Evolutionary conservation across 2,329 filamentous ascomycete species (phyloP), one percentile per base, ranked within the genome.

Genomic region (Thelonectria blattea): DNA sequence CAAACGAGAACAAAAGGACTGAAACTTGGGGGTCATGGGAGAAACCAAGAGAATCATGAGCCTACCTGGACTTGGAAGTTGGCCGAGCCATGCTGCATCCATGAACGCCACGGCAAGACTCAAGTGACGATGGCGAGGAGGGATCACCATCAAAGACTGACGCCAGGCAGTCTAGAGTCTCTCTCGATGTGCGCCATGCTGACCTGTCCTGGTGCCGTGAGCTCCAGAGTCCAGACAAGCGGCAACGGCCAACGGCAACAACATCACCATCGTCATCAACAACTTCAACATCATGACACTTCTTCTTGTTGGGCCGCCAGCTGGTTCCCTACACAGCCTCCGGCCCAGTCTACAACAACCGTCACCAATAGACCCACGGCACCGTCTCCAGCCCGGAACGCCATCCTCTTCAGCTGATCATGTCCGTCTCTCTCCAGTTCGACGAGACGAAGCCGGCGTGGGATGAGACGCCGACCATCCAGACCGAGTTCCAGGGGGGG

Each of bases 401-500:
- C 46, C 57, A 58, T 52, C 51, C 54, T 22, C 32, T 27, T 39
- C 56, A 58, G 46, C 46, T 52, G 30, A 49, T 27, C 45, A 11
- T 51, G 46, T 15, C 39, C 17, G 41, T 34, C 52, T 32, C 12
- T 39, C 27, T 22, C 46, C 52, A 55, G 51, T 52, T 17, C 34
- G 55, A 41, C 41, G 41, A 45, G 30, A 46, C 46, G 48, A 55
- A 32, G 34, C 53, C 24, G 46, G 32, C 65, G 65, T 63, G 63
- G 58, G 62, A 65, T 60, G 53, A 17, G 32, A 42, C 42, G 39
- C 52, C 41, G 52, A 39, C 42, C 48, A 50, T 30, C 18, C 34
- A 60, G 32, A 52, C 61, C 52, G 59, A 54, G 17, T 51, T 55
- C 57, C 65, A 39, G 20, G 65, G 58, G 45, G 24, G 41, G 49